phyloP scores from a whole-genome alignment of 2,329 filamentous ascomycete species.

The Arthrobotrys pseudoclavata region DNA sequence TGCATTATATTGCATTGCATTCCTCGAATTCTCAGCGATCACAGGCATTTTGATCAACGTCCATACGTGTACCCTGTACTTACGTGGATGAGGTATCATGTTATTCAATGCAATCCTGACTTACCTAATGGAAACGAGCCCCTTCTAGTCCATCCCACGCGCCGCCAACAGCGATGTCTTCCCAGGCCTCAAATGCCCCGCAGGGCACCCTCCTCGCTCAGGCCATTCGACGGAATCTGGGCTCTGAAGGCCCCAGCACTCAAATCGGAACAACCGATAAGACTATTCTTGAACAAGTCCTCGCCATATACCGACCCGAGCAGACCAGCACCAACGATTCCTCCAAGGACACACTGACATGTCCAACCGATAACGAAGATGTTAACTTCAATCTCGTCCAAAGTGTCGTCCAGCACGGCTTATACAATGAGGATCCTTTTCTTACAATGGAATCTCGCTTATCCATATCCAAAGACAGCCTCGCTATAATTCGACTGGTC shows the following conservation, averaged over 20 bases:
- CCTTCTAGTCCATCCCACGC: not conserved
- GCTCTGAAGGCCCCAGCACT: slow-evolving; percentile 40
- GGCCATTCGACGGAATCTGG: slow-evolving; percentile 52
- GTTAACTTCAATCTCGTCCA: slow-evolving; percentile 55
- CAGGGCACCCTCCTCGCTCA: slow-evolving; percentile 57
- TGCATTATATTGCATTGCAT: not conserved
- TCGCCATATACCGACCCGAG: slow-evolving; percentile 51
- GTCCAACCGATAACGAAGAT: slow-evolving; percentile 57
- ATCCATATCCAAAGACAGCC: slow-evolving; percentile 46
- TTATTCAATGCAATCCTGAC: too few relatives aligned
- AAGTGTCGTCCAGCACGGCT: slow-evolving; percentile 53
- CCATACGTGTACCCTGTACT: too few relatives aligned
- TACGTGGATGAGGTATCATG: too few relatives aligned
- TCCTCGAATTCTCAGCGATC: not conserved
- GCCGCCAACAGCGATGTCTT: slow-evolving; percentile 25
- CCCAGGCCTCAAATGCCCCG: slow-evolving; percentile 38
- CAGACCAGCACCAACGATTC: slow-evolving; percentile 5
- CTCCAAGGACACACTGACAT: slow-evolving; percentile 15
- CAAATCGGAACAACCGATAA: slow-evolving; percentile 54
- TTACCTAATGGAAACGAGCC: too few relatives aligned
- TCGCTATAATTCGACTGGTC: slow-evolving; percentile 50
- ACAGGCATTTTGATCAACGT: not conserved
- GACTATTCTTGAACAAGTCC: slow-evolving; percentile 52
- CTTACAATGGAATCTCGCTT: slow-evolving; percentile 36
- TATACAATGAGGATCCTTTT: slow-evolving; percentile 57